Evolutionary conservation across 768 basidiomycete species (phyloP).

Genomic region (Dictyophora rubrovolvata): DNA sequence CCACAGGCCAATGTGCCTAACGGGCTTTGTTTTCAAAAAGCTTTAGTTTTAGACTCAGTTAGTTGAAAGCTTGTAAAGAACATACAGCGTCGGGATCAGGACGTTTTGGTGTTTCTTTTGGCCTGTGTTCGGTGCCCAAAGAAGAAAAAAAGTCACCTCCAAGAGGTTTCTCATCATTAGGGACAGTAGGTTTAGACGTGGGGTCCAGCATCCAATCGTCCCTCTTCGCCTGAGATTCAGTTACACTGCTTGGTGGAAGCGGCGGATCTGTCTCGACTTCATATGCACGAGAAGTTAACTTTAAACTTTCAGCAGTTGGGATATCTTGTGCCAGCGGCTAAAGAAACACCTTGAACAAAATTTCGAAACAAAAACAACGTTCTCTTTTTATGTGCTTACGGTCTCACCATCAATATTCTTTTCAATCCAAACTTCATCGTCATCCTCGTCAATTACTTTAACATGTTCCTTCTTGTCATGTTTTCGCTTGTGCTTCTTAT

Average conservation of each 20-base stretch:
- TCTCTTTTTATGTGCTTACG: constrained; percentile 38
- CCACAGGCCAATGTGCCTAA: constrained; percentile 47
- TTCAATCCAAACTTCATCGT: constrained; percentile 78
- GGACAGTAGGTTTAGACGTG: neutral
- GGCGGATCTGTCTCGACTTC: constrained; percentile 32
- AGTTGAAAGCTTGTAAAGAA: neutral
- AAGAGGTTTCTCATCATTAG: constrained; percentile 33
- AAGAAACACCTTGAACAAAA: constrained; percentile 6
- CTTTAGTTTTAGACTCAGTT: constrained; percentile 7
- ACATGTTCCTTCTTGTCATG: constrained; percentile 1
- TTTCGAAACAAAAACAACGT: constrained; percentile 8
- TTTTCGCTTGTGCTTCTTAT: constrained; percentile 5
- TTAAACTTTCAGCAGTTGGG: constrained; percentile 63
- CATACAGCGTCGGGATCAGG: constrained; percentile 66
- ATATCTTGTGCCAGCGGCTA: constrained; percentile 65
- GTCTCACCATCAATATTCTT: constrained; percentile 75
- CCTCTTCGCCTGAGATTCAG: constrained; percentile 47
- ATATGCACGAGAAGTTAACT: constrained; percentile 52
- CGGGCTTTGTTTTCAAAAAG: constrained; percentile 31
- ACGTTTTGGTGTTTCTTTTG: constrained; percentile 47
- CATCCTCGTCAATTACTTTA: constrained; percentile 1
- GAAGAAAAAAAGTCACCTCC: constrained; percentile 83
- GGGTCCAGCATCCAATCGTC: constrained; percentile 83
- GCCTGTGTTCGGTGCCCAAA: constrained; percentile 67
- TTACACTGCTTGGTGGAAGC: constrained; percentile 35